These are phyloP conservation scores for Macrotyloma uniflorum DNA, from an alignment of 306 rosid species.

Conservation along the genomic window DNA sequence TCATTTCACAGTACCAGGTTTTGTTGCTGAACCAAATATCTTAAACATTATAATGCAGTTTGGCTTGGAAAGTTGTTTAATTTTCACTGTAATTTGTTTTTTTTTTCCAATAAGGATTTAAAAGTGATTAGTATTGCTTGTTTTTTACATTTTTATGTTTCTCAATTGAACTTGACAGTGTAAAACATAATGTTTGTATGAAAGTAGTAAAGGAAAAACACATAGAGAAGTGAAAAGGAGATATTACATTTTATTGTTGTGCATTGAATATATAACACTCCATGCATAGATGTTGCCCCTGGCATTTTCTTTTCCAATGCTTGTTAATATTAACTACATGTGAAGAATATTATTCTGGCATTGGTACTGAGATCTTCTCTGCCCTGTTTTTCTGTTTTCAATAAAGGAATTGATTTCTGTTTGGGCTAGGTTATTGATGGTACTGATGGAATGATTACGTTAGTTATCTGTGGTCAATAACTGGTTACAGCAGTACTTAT, in stretches of 20 bases:
- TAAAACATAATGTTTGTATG: background rate
- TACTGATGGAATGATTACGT: background rate
- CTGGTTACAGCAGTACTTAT: background rate
- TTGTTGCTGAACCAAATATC: conserved; percentile 5
- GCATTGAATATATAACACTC: conserved; percentile 15
- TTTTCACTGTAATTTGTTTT: background rate
- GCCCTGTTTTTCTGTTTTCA: conserved; percentile 5
- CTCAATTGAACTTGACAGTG: conserved; percentile 6
- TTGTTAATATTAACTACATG: background rate
- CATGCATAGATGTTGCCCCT: background rate
- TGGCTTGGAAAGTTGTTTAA: background rate
- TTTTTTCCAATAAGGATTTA: no score
- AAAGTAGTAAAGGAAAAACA: background rate
- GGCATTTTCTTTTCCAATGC: background rate
- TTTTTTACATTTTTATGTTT: background rate
- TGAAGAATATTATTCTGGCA: conserved; percentile 10
- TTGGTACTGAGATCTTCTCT: background rate
- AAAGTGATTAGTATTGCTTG: background rate
- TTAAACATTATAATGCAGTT: background rate
- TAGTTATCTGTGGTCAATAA: background rate
- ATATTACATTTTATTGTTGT: background rate
- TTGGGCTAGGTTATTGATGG: background rate
- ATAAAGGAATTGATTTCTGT: background rate
- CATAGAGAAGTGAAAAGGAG: conserved; percentile 2
- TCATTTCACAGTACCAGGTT: background rate